Conservation (phyloP, 1,139 yeast genomes). For the Yamadazyma siamensis region DNA sequence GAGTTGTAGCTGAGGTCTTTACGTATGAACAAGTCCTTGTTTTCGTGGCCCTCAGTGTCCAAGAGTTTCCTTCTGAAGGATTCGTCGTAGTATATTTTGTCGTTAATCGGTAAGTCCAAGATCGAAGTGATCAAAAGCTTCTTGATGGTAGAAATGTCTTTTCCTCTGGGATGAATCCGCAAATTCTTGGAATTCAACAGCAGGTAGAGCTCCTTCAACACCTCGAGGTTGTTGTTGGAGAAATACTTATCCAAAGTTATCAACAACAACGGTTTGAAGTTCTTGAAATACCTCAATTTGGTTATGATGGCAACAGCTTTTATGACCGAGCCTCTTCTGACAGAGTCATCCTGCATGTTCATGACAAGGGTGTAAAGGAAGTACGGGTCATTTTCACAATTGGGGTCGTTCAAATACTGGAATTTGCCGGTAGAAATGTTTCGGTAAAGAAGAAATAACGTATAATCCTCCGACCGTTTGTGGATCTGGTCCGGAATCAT, state of each 20-base stretch:
- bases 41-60: slow-evolving; percentile 23
- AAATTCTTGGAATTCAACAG: slow-evolving; percentile 35
- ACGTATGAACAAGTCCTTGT: slow-evolving; percentile 35
- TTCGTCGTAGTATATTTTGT: slow-evolving; percentile 42
- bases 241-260: slow-evolving; percentile 52
- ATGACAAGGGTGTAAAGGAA: slow-evolving; percentile 56
- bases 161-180: slow-evolving; percentile 17
- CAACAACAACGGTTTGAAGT: slow-evolving; percentile 55
- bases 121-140: slow-evolving; percentile 43
- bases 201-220: slow-evolving; percentile 27
- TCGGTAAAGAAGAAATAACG: slow-evolving; percentile 51
- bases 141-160: slow-evolving; percentile 28
- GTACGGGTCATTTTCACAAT: slow-evolving; percentile 42
- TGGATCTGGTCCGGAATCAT: slow-evolving; percentile 66
- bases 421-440: slow-evolving; percentile 37
- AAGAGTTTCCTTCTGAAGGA: slow-evolving; percentile 34
- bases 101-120: slow-evolving; percentile 45
- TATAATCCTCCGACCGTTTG: slow-evolving; percentile 57
- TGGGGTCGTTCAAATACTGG: slow-evolving; percentile 34
- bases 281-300: slow-evolving; percentile 48
- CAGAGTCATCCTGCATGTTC: slow-evolving; percentile 43
- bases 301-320: slow-evolving; percentile 57
- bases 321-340: slow-evolving; percentile 54
- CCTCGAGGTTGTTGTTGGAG: slow-evolving; percentile 18
- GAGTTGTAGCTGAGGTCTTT: slow-evolving; percentile 46